A percentile compares a stretch with the other conserved stretches of the same genome.
Evolutionary conservation across 169 alveolate species (phyloP).

Genomic region (Babesia ovis): DNA sequence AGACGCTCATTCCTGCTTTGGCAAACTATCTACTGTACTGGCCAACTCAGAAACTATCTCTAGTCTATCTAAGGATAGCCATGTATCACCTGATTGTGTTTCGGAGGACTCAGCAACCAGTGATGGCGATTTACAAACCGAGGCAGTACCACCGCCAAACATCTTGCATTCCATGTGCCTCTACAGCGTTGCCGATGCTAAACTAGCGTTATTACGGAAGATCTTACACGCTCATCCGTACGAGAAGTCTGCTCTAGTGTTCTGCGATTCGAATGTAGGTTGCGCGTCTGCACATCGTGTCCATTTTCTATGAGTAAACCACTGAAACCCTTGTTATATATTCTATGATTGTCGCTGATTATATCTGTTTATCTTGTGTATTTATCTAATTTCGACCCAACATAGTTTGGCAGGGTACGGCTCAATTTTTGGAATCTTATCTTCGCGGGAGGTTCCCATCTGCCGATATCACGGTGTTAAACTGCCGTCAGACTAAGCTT

Average conservation of each 20-base stretch:
- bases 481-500: constrained; percentile 48
- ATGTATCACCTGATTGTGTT: background rate
- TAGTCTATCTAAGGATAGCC: no score
- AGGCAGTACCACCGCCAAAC: constrained; percentile 17
- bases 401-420: constrained; percentile 60
- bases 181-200: constrained; percentile 50
- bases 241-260: constrained; percentile 57
- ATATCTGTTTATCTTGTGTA: background rate
- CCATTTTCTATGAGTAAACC: background rate
- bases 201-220: constrained; percentile 39
- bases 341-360: background rate
- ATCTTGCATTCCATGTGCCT: constrained; percentile 55
- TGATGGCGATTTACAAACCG: background rate
- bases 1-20: constrained; percentile 18
- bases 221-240: constrained; percentile 41
- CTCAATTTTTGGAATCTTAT: constrained; percentile 36
- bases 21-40: constrained; percentile 4
- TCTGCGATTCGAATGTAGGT: constrained; percentile 61
- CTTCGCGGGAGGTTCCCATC: constrained; percentile 21
- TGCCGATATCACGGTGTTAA: constrained; percentile 33
- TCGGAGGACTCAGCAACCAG: background rate
- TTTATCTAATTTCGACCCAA: no score
- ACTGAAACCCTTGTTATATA: background rate
- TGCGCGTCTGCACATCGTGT: constrained; percentile 2
- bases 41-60: no score